Percentiles rank a stretch among this genome's conserved stretches.
Conservation (phyloP, 345 rosid species). For the Lenwebbia sp. region DNA sequence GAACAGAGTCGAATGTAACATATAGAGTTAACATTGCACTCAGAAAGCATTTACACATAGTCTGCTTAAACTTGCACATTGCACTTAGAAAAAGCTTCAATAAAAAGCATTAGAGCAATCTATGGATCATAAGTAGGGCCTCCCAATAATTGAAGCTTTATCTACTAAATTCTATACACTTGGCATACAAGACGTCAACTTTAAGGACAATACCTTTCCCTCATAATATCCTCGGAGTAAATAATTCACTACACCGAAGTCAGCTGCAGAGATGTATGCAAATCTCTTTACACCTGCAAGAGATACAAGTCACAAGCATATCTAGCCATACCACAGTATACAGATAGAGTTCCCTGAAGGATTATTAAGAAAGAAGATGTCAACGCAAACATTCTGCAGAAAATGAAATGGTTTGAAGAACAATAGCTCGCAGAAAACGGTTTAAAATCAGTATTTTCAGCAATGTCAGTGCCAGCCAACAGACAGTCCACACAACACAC, state of each 20-base stretch:
- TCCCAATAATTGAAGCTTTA: neutral
- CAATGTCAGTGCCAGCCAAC: neutral
- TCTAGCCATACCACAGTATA: neutral
- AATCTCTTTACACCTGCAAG: slow-evolving; percentile 75
- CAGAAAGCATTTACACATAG: neutral
- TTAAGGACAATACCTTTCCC: slow-evolving; percentile 58
- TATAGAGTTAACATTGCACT: neutral
- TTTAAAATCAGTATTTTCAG: neutral
- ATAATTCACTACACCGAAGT: slow-evolving; percentile 75
- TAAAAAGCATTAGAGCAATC: neutral
- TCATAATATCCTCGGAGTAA: slow-evolving; percentile 78
- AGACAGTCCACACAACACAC: neutral
- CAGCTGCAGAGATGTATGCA: slow-evolving; percentile 88
- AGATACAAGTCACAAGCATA: neutral
- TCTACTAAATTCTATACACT: neutral
- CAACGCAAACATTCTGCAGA: neutral
- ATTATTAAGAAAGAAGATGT: neutral
- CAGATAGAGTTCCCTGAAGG: neutral
- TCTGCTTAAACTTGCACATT: neutral
- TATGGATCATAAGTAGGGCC: neutral
- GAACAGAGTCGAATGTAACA: neutral
- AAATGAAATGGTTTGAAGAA: neutral
- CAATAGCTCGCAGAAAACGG: neutral
- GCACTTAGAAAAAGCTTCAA: neutral
- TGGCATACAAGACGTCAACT: neutral